phyloP scores from a whole-genome alignment of 108 stramenopile species.

The Fistulifera pelliculosa region DNA sequence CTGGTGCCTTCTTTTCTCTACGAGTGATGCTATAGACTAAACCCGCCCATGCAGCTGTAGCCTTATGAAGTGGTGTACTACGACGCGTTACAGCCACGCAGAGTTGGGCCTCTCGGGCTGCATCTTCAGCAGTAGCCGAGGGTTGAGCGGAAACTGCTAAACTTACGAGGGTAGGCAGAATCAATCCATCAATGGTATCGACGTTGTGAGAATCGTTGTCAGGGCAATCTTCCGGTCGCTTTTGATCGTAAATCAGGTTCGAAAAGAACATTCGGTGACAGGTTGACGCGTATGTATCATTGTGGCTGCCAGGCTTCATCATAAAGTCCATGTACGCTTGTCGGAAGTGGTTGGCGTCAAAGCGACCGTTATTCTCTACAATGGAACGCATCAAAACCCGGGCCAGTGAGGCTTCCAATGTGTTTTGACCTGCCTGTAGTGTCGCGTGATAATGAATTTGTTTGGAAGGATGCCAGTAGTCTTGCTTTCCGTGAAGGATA shows the following conservation, averaged over 20 bases:
- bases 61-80: constrained; percentile 7
- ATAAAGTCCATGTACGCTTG: constrained; percentile 76
- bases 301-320: constrained; percentile 72
- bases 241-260: constrained; percentile 44
- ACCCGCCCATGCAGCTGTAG: constrained; percentile 25
- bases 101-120: constrained; percentile 20
- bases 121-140: constrained; percentile 7
- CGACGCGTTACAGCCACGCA: constrained; percentile 51
- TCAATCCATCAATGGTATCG: constrained; percentile 77
- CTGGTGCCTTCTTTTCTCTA: background rate
- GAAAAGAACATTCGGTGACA: constrained; percentile 93
- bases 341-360: constrained; percentile 57
- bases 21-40: constrained; percentile 9
- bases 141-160: constrained; percentile 31
- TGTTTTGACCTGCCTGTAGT: constrained; percentile 71
- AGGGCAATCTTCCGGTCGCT: constrained; percentile 62
- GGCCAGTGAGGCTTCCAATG: constrained; percentile 61
- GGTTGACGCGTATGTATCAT: constrained; percentile 84
- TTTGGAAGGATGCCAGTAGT: constrained; percentile 64
- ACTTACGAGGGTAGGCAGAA: constrained; percentile 60
- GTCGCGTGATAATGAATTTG: constrained; percentile 79
- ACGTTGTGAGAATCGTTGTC: constrained; percentile 90
- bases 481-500: constrained; percentile 79
- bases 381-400: constrained; percentile 65
- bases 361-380: constrained; percentile 26